Conservation (phyloP, 768 basidiomycete species). For the Pleurotus platypus region DNA sequence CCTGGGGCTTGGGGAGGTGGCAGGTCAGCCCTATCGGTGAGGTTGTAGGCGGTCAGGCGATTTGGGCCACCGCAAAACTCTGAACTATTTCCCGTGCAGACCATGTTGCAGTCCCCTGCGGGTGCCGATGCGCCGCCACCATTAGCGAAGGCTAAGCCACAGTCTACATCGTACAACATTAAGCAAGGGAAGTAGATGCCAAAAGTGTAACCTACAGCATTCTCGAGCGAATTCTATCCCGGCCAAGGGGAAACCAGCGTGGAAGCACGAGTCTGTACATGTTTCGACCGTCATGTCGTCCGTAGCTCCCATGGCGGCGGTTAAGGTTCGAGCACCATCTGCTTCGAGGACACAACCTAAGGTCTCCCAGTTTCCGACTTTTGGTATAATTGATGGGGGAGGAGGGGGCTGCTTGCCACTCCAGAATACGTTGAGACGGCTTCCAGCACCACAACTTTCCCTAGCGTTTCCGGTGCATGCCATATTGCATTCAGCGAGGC, state of each 20-base stretch:
- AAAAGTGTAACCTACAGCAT: conserved; percentile 44
- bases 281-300: conserved; percentile 48
- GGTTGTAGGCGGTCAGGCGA: conserved; percentile 65
- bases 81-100: conserved; percentile 55
- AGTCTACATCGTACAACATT: conserved; percentile 32
- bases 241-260: conserved; percentile 37
- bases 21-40: conserved; percentile 56
- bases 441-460: conserved; percentile 60
- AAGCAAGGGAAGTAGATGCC: conserved; percentile 7
- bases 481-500: conserved; percentile 54
- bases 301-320: conserved; percentile 28
- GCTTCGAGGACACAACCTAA: conserved; percentile 67
- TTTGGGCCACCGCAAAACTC: conserved; percentile 76
- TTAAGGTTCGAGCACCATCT: conserved; percentile 38
- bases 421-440: conserved; percentile 61
- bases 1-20: conserved; percentile 30
- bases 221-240: conserved; percentile 42
- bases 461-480: conserved; percentile 54
- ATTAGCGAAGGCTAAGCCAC: conserved; percentile 42
- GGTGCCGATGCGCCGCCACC: conserved; percentile 39
- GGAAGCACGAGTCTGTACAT: conserved; percentile 62
- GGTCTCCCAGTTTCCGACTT: conserved; percentile 61
- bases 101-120: conserved; percentile 61
- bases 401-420: conserved; percentile 56
- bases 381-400: conserved; percentile 47